Base-by-base conservation (phyloP, 345 rosid species). In the Anacardium occidentale region DNA sequence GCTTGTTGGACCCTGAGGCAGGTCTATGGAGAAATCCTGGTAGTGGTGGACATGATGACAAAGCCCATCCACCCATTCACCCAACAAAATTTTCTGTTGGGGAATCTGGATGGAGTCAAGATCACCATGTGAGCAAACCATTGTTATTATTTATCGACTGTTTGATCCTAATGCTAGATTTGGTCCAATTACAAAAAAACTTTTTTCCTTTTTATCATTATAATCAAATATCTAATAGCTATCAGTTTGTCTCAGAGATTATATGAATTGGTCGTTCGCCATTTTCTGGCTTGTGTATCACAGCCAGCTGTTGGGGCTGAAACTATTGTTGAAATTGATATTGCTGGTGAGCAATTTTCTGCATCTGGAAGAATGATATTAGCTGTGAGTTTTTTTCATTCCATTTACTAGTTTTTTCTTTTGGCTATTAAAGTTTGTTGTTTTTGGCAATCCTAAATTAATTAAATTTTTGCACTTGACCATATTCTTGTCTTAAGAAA, bases 61-160 rank as follows among this genome's bases (percentile, higher is more conserved):
- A 94, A 82, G 99, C 99, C 53, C 99, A 94, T 75, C 99, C 99
- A 66, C 99, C 99, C 66, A 94, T 94, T 70, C 99, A 94, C 71
- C 99, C 99, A 7, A 92, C 99, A 65, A 94, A 92, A 72, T 94
- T 84, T 87, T 94, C 98, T 58, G 54, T 86, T 60, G 99, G 99
- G 64, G 97, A 94, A 81, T 77, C 72, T 69, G 59, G 82, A 62
- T 95, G 98, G 99, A 95, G 89, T 65, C 90, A 86, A 78, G 98
- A 95, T 75, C 99, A 95, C 81, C 88, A 73, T 71, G 98, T 91
- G 79, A 81, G 92, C 77, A 47, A 67, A 47, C 58, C 73, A 29
- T 55, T 57, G 22, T 52, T 17, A 48, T 57, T 21, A 26, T 25
- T 37, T 44, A 57, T 25, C 9, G 47, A 22, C 42, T 37, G 47